phyloP scores from a whole-genome alignment of 2,329 filamentous ascomycete genomes.

The Fusarium succisae region DNA sequence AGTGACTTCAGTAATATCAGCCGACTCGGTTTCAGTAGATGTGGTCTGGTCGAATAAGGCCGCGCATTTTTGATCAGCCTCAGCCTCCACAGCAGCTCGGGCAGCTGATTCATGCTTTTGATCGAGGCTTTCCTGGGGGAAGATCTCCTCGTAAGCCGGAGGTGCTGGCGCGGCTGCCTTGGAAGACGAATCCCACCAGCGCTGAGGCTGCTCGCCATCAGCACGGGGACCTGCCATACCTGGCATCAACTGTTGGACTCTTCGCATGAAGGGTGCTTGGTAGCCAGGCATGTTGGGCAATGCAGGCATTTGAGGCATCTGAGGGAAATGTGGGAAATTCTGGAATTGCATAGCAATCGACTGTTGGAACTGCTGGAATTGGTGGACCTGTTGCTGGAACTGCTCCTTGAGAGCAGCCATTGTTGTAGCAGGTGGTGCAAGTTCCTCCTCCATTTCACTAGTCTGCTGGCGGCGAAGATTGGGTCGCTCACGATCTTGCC shows the following conservation, averaged over 20 bases:
- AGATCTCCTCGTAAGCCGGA: slow-evolving; percentile 83
- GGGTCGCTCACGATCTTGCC: slow-evolving; percentile 46
- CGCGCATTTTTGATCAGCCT: slow-evolving; percentile 67
- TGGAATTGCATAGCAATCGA: slow-evolving; percentile 73
- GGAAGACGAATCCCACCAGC: slow-evolving; percentile 73
- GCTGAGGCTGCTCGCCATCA: slow-evolving; percentile 51
- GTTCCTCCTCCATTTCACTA: slow-evolving; percentile 44
- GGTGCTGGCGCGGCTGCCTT: slow-evolving; percentile 63
- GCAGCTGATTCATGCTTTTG: slow-evolving; percentile 67
- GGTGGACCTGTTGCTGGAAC: slow-evolving; percentile 76
- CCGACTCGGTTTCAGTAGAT: slow-evolving; percentile 48
- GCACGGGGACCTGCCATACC: slow-evolving; percentile 64
- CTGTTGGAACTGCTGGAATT: slow-evolving; percentile 69
- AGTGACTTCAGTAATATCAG: slow-evolving; percentile 47
- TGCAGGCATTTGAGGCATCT: slow-evolving; percentile 67
- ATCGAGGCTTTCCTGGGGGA: slow-evolving; percentile 65
- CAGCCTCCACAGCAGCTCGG: slow-evolving; percentile 65
- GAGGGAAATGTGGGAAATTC: slow-evolving; percentile 63
- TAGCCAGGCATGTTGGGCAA: slow-evolving; percentile 75
- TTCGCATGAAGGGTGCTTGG: slow-evolving; percentile 76
- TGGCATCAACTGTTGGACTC: slow-evolving; percentile 78
- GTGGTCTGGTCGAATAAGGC: slow-evolving; percentile 59
- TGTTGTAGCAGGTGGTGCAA: slow-evolving; percentile 66
- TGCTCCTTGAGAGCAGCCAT: slow-evolving; percentile 78
- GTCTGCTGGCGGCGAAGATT: slow-evolving; percentile 52